A percentile compares a stretch with the other conserved stretches of the same genome.
phyloP scores from a whole-genome alignment of 1,284 basidiomycete genomes.

The Sanghuangporus sanghuang region DNA sequence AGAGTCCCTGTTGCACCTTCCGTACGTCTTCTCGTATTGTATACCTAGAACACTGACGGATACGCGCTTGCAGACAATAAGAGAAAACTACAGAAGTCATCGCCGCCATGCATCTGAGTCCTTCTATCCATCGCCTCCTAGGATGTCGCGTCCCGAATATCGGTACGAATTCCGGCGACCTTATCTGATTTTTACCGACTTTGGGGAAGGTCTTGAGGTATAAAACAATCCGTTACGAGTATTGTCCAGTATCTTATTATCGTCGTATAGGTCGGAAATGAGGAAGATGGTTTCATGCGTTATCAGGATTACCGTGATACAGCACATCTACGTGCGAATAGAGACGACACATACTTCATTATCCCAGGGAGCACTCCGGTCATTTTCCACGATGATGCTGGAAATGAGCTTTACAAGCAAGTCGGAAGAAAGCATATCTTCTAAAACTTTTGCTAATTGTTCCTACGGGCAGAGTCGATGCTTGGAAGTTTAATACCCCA shows the following conservation, averaged over 20 bases:
- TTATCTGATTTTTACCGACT: constrained; percentile 19
- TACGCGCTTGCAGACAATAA: background rate
- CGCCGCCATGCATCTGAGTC: background rate
- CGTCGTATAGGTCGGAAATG: constrained; percentile 19
- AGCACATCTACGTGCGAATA: constrained; percentile 12
- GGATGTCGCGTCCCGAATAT: background rate
- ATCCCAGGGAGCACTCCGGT: constrained; percentile 19
- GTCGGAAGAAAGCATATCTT: background rate
- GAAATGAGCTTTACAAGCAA: constrained; percentile 17
- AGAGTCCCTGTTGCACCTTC: background rate
- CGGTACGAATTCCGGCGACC: constrained; percentile 4
- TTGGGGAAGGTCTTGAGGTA: constrained; percentile 19
- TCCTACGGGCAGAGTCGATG: constrained; percentile 25
- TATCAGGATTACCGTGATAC: constrained; percentile 21
- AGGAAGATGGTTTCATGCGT: constrained; percentile 24
- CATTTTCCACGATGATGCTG: constrained; percentile 18
- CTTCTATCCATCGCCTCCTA: background rate
- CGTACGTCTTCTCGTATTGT: background rate
- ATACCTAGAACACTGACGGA: background rate
- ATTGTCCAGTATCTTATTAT: background rate
- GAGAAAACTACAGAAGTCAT: background rate
- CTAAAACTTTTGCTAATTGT: constrained; percentile 4
- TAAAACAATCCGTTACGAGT: background rate
- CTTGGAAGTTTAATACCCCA: constrained; percentile 32
- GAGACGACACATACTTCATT: constrained; percentile 17